Conservation (phyloP, 2,329 filamentous ascomycete genomes). For the Ceratocystis ficicola region DNA sequence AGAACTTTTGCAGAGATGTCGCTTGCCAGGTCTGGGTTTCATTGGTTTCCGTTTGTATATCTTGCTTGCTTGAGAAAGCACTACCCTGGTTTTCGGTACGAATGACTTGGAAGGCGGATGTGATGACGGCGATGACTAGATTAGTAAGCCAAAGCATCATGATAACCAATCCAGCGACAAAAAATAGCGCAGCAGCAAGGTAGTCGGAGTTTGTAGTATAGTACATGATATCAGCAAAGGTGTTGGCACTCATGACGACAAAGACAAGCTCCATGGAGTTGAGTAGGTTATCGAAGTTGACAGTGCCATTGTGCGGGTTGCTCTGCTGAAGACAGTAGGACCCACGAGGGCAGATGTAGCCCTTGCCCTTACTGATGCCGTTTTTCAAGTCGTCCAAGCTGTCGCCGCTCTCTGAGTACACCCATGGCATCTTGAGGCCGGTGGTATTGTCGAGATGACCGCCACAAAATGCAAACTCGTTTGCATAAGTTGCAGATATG, state of each 20-base stretch:
- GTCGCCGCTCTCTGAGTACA: slow-evolving; percentile 34
- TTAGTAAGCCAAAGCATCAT: slow-evolving; percentile 96
- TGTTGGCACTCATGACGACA: slow-evolving; percentile 97
- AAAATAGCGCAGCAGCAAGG: slow-evolving; percentile 68
- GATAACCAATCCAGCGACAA: slow-evolving; percentile 65
- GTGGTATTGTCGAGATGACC: slow-evolving; percentile 57
- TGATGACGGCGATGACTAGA: slow-evolving; percentile 89
- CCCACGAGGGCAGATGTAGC: slow-evolving; percentile 72
- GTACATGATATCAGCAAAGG: slow-evolving; percentile 90
- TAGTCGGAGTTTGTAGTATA: slow-evolving; percentile 88
- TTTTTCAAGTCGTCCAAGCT: slow-evolving; percentile 38
- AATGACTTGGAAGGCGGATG: slow-evolving; percentile 95
- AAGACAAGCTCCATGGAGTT: slow-evolving; percentile 91
- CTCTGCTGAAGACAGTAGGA: slow-evolving; percentile 69
- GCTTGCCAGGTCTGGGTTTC: slow-evolving; percentile 32
- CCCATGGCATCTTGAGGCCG: slow-evolving; percentile 53
- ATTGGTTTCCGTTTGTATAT: slow-evolving; percentile 50
- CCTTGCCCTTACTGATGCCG: slow-evolving; percentile 53
- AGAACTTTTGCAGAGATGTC: slow-evolving; percentile 53
- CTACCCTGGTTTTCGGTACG: slow-evolving; percentile 89
- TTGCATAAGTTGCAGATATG: slow-evolving; percentile 45
- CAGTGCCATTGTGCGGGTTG: slow-evolving; percentile 72
- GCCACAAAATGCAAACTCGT: slow-evolving; percentile 68
- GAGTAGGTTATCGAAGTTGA: slow-evolving; percentile 90
- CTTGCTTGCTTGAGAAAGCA: slow-evolving; percentile 48